Evolutionary conservation across 441 rosid species (phyloP).

Genomic region (Corymbia citriodora): DNA sequence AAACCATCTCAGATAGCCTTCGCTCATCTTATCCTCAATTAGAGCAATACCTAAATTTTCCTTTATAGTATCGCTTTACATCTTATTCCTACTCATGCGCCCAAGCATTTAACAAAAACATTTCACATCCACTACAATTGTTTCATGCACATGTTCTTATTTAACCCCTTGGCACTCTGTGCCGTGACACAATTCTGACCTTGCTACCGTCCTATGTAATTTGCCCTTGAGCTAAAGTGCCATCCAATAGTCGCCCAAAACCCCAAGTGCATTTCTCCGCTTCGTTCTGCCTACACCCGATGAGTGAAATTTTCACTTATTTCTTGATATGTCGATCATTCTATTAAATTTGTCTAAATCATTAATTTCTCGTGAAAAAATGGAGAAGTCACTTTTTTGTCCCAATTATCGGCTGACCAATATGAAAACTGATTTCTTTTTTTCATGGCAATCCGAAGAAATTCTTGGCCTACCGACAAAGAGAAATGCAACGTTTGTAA

Average conservation of each 20-base stretch:
- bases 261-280: neutral
- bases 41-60: neutral
- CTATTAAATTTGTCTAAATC: neutral
- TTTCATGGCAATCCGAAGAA: neutral
- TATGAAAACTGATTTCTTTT: neutral
- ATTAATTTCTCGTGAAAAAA: neutral
- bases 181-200: neutral
- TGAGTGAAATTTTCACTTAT: neutral
- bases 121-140: fast-evolving
- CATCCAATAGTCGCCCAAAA: neutral
- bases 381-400: neutral
- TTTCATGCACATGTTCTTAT: neutral
- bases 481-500: neutral
- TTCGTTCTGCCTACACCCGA: neutral
- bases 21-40: neutral
- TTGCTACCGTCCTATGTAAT: neutral
- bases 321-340: neutral
- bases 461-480: neutral
- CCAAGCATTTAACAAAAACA: fast-evolving
- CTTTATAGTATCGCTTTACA: fast-evolving
- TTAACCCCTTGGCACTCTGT: no score
- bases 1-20: fast-evolving
- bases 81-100: fast-evolving
- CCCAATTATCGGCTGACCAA: neutral
- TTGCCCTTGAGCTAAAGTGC: neutral